Conservation (phyloP, 768 basidiomycete species). For the Ramaria sp. region DNA sequence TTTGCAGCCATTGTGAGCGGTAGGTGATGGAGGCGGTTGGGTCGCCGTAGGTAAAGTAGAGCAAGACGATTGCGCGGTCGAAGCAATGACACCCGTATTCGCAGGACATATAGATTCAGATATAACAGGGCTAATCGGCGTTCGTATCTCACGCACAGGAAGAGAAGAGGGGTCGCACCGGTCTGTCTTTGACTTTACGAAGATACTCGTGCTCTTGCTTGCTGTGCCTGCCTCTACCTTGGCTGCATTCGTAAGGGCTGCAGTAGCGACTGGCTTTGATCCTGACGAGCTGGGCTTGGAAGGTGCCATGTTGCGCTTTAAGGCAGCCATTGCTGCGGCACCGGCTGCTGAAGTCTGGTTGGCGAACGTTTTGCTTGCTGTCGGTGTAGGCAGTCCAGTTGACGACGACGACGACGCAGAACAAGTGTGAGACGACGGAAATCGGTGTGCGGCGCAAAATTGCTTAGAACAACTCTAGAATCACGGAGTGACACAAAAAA, state of each 20-base stretch:
- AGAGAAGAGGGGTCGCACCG: conserved; percentile 41
- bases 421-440: conserved; percentile 64
- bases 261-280: neutral
- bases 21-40: conserved; percentile 15
- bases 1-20: conserved; percentile 21
- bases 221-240: neutral
- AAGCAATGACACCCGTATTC: conserved; percentile 9
- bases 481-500: neutral
- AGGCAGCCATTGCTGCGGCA: conserved; percentile 27
- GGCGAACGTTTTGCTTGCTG: conserved; percentile 12
- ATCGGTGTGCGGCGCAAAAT: conserved; percentile 73
- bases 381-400: conserved; percentile 12
- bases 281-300: conserved; percentile 20
- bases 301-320: conserved; percentile 27
- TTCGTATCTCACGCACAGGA: conserved; percentile 44
- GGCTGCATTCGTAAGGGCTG: neutral
- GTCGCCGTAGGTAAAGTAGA: conserved; percentile 10
- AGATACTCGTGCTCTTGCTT: conserved; percentile 18
- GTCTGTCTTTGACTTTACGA: conserved; percentile 33
- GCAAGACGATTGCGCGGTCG: conserved; percentile 14
- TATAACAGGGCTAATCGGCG: conserved; percentile 40
- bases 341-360: conserved; percentile 15
- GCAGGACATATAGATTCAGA: conserved; percentile 1
- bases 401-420: conserved; percentile 13
- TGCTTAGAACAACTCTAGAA: conserved; percentile 56